A percentile compares a stretch with the other conserved stretches of the same genome.
These are phyloP conservation scores for Colletotrichum sp. DNA, from an alignment of 2,329 filamentous ascomycete species.

Conservation along the genomic window DNA sequence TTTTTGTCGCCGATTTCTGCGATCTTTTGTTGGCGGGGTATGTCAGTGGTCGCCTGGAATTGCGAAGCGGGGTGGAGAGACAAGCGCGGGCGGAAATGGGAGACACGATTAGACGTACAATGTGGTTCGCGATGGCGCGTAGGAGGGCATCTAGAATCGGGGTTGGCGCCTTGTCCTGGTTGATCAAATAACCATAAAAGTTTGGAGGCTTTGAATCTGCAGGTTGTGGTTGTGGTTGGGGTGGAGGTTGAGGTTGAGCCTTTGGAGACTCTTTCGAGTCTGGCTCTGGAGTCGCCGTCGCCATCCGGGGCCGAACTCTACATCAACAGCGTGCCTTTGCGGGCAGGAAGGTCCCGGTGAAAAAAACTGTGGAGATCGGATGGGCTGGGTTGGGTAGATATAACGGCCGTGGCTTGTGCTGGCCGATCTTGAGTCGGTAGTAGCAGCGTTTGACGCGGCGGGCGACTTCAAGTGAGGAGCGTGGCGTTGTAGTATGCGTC, in stretches of 20 bases:
- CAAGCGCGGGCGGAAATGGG: neutral
- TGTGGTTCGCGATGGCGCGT: constrained; percentile 70
- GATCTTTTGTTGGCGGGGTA: constrained; percentile 46
- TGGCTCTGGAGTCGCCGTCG: constrained; percentile 20
- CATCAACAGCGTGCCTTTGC: constrained; percentile 13
- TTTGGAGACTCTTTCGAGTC: constrained; percentile 22
- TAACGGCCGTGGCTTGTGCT: constrained; percentile 13
- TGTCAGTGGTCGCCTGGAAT: constrained; percentile 12
- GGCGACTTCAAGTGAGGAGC: neutral
- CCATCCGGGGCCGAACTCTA: constrained; percentile 20
- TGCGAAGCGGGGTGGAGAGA: neutral
- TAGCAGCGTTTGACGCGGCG: neutral
- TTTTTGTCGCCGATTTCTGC: constrained; percentile 63
- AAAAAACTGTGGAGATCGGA: constrained; percentile 8
- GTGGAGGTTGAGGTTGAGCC: constrained; percentile 9
- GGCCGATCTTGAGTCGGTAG: neutral
- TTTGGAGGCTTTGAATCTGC: neutral
- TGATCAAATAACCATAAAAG: constrained; percentile 71
- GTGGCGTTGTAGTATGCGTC: neutral
- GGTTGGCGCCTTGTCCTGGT: constrained; percentile 70
- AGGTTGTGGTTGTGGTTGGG: constrained; percentile 1
- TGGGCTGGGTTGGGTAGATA: neutral
- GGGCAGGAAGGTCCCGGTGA: constrained; percentile 1
- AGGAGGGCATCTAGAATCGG: constrained; percentile 71
- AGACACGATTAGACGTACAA: constrained; percentile 58